Evolutionary conservation across 2,329 filamentous ascomycete genomes (phyloP).

Genomic region (Verticillium dahliae): DNA sequence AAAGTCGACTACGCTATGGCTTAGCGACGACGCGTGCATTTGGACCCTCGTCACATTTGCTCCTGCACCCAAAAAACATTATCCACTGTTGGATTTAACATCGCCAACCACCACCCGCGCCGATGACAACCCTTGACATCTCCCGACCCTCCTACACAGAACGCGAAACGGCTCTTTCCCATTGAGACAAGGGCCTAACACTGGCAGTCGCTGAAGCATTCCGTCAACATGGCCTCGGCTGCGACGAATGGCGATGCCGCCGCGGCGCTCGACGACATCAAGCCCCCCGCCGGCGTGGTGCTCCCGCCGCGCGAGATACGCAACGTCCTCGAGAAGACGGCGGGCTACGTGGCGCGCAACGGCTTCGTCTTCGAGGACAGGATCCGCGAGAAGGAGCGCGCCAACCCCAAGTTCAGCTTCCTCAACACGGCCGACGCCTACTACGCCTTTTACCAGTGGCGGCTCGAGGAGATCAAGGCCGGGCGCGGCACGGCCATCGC

Average conservation of each 20-base stretch:
- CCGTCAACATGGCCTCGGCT: slow-evolving; percentile 26
- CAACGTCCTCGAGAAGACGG: slow-evolving; percentile 83
- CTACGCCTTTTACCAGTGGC: slow-evolving; percentile 84
- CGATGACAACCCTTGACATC: too few species aligned
- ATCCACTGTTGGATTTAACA: too few species aligned
- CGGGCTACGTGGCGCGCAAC: slow-evolving; percentile 76
- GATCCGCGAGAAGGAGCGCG: slow-evolving; percentile 76
- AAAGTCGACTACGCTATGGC: too few species aligned
- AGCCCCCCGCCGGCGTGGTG: slow-evolving; percentile 76
- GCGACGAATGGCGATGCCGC: slow-evolving; percentile 46
- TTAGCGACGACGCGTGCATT: too few species aligned
- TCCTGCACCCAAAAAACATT: too few species aligned
- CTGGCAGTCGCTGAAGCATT: not conserved
- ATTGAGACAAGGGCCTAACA: too few species aligned
- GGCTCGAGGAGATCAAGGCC: slow-evolving; percentile 75
- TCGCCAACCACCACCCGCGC: too few species aligned
- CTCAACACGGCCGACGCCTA: slow-evolving; percentile 76
- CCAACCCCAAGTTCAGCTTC: slow-evolving; percentile 89
- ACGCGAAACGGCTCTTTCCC: too few species aligned
- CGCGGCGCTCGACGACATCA: slow-evolving; percentile 57
- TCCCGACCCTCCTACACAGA: too few species aligned
- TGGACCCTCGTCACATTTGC: too few species aligned
- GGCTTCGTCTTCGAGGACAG: slow-evolving; percentile 70
- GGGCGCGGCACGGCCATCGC: slow-evolving; percentile 75
- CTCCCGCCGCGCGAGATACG: slow-evolving; percentile 86